Base-by-base conservation (phyloP, 169 alveolate species). In the Eimeria necatrix region DNA sequence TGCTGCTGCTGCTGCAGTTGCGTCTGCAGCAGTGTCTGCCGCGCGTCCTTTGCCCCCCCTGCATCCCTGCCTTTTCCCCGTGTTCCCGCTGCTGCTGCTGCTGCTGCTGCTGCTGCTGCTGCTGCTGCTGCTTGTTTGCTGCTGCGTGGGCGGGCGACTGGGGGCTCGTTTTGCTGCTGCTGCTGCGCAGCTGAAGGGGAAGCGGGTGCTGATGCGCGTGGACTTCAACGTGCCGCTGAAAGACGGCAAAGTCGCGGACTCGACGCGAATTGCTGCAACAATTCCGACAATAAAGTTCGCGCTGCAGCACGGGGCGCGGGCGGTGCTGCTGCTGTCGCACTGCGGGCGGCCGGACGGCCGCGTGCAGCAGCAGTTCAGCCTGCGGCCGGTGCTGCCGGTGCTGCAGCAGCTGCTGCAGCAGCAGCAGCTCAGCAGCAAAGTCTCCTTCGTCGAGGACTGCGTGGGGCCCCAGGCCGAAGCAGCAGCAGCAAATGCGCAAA, bases 261-360 rank as follows among this genome's bases (percentile, higher is more conserved):
- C 97, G 46, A 99, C 99, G n/a, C 96, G 99, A 51, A 98, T 99
- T 80, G 94, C 95, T 32, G 99, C 99, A 22, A 98, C 99, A 41
- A 93, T 99, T 59, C 99, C 99, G 48, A 97, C 99, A 68, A 98
- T 99, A 90, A 96, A 98, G 95, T 97, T 97, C 96, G 97, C 98
- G 46, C 95, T 98, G 51, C 98, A 98, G 24, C 95, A 98, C 94
- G 98, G 98, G 22, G 99, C 99, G 56, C 96, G 97, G 78, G 93
- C 98, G 46, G 97, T 99, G 51, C 98, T 99, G 7, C 95, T 99
- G 74, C 98, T 98, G 98, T 98, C 99, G 14, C 99, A 99, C 95
- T 96, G 99, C 71, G 99, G 99, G 18, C 97, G 99, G 81, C 99
- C 99, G 7, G 98, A 99, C 94, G 99, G 99, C 20, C 85, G 95